These are phyloP conservation scores for Papiliotrema terrestris DNA, from an alignment of 1,284 basidiomycete genomes.

Conservation along the genomic window DNA sequence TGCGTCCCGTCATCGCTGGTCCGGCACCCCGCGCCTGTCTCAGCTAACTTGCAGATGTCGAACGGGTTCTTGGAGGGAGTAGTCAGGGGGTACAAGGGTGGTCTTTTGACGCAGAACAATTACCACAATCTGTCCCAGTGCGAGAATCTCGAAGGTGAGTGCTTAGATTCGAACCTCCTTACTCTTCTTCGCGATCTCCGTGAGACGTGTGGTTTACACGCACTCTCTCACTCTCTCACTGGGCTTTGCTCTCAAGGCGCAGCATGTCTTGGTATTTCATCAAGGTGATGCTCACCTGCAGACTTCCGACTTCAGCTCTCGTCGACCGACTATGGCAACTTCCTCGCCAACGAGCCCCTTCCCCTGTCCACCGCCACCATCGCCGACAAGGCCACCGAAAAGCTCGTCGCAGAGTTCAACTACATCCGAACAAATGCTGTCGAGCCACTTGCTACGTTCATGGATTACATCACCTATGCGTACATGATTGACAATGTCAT, in stretches of 20 bases:
- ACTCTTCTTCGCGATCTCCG: neutral
- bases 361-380: slow-evolving; percentile 94
- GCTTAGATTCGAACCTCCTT: neutral
- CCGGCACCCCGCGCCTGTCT: slow-evolving; percentile 21
- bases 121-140: slow-evolving; percentile 96
- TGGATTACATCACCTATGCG: slow-evolving; percentile 95
- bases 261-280: too few relatives aligned
- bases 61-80: slow-evolving; percentile 87
- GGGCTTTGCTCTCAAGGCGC: neutral
- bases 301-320: slow-evolving; percentile 90
- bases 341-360: slow-evolving; percentile 94
- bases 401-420: slow-evolving; percentile 96
- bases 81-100: slow-evolving; percentile 90
- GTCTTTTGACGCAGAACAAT: slow-evolving; percentile 80
- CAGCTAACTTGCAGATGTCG: slow-evolving; percentile 58
- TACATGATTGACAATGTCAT: slow-evolving; percentile 99
- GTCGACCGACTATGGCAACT: slow-evolving; percentile 97
- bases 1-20: slow-evolving; percentile 45
- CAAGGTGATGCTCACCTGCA: slow-evolving; percentile 36
- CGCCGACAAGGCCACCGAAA: slow-evolving; percentile 88
- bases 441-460: slow-evolving; percentile 83
- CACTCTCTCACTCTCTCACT: too few relatives aligned
- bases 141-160: slow-evolving; percentile 89
- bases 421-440: slow-evolving; percentile 88
- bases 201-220: too few relatives aligned